phyloP scores from a whole-genome alignment of 2,329 filamentous ascomycete species.

The Bipolaris oryzae region DNA sequence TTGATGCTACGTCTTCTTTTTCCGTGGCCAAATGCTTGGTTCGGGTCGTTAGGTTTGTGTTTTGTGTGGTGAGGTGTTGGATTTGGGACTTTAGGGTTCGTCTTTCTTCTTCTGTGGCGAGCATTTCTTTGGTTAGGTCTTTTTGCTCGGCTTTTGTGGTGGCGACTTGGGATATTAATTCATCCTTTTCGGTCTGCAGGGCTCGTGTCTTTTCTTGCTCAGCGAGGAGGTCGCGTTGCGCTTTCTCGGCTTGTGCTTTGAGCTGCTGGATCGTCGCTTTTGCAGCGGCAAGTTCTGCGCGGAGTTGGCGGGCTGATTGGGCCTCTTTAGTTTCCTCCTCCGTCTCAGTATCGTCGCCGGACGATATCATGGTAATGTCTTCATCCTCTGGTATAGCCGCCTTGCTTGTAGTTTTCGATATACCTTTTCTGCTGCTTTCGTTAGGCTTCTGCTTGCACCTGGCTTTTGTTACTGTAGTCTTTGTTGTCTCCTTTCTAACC shows the following conservation, averaged over 20 bases:
- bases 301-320: background rate
- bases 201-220: background rate
- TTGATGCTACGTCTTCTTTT: too few species aligned
- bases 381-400: background rate
- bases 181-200: background rate
- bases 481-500: background rate
- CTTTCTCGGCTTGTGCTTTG: background rate
- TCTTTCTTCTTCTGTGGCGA: too few species aligned
- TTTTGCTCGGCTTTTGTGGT: too few species aligned
- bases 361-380: background rate
- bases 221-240: background rate
- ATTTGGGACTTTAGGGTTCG: too few species aligned
- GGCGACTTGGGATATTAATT: too few species aligned
- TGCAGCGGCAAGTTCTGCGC: background rate
- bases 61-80: too few species aligned
- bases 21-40: too few species aligned
- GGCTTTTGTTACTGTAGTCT: background rate
- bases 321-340: background rate
- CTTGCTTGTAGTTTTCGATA: background rate
- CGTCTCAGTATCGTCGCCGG: background rate
- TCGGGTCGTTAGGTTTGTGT: too few species aligned
- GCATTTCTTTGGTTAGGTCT: too few species aligned
- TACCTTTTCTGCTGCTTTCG: background rate
- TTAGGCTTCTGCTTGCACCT: background rate
- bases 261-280: background rate